These are phyloP conservation scores for Yamadazyma triangularis DNA, from an alignment of 1,139 yeast species.

Conservation along the genomic window DNA sequence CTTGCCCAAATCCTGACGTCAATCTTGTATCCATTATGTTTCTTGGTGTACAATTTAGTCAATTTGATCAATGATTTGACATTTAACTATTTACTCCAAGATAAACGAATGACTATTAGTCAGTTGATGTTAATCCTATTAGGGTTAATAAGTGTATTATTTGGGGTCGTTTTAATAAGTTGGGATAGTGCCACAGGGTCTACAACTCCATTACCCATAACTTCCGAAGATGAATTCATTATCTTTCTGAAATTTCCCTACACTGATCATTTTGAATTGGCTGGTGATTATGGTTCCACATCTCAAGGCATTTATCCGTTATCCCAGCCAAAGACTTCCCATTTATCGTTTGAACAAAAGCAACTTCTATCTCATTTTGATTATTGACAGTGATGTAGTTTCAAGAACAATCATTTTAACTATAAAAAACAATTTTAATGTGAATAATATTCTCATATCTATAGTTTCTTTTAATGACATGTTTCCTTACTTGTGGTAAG, in stretches of 20 bases:
- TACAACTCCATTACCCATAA: slow-evolving; percentile 1
- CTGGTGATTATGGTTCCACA: neutral
- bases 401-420: no score
- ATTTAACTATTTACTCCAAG: slow-evolving; percentile 34
- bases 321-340: neutral
- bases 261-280: slow-evolving; percentile 6
- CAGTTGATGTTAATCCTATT: slow-evolving; percentile 34
- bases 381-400: neutral
- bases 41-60: slow-evolving; percentile 74
- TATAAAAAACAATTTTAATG: no score
- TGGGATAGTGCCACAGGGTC: slow-evolving; percentile 39
- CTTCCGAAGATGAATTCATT: slow-evolving; percentile 15
- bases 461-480: no score
- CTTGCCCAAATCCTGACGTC: slow-evolving; percentile 71
- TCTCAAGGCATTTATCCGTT: neutral
- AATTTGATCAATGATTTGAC: slow-evolving; percentile 72
- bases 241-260: slow-evolving; percentile 21
- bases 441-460: no score
- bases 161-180: slow-evolving; percentile 40
- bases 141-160: slow-evolving; percentile 35
- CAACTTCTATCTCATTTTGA: slow-evolving; percentile 16
- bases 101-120: slow-evolving; percentile 23
- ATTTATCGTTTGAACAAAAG: slow-evolving; percentile 15
- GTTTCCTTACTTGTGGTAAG: no score
- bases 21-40: slow-evolving; percentile 77